These are phyloP conservation scores for Lentinula lateritia DNA, from an alignment of 768 basidiomycete species.

Conservation along the genomic window DNA sequence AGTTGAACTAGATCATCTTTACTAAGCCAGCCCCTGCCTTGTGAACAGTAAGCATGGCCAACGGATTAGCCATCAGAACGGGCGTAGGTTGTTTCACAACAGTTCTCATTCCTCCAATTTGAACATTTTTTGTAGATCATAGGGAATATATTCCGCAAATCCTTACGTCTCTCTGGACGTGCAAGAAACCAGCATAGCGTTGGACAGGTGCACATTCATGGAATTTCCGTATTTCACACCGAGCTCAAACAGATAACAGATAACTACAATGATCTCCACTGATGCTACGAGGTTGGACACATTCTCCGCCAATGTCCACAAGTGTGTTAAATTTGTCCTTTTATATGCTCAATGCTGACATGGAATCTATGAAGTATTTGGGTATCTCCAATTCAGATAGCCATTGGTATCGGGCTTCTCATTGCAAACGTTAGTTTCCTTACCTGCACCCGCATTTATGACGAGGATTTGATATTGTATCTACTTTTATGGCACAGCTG, in stretches of 20 bases:
- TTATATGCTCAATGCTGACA: not conserved
- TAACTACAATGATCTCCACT: slow-evolving; percentile 66
- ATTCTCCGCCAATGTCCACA: slow-evolving; percentile 26
- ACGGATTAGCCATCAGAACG: slow-evolving; percentile 30
- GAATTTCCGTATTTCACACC: not conserved
- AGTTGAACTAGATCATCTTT: not conserved
- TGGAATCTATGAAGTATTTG: slow-evolving; percentile 32
- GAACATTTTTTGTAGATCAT: slow-evolving; percentile 24
- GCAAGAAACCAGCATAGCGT: slow-evolving; percentile 53
- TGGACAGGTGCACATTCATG: slow-evolving; percentile 26
- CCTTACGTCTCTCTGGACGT: slow-evolving; percentile 58
- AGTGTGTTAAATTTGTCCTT: not conserved
- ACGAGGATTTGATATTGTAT: not conserved
- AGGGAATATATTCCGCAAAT: slow-evolving; percentile 57
- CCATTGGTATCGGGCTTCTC: slow-evolving; percentile 56
- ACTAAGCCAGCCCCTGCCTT: not conserved
- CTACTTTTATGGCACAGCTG: slow-evolving; percentile 28
- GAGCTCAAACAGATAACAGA: slow-evolving; percentile 20
- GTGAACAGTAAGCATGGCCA: slow-evolving; percentile 26
- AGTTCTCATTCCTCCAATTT: not conserved
- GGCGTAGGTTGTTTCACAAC: slow-evolving; percentile 19
- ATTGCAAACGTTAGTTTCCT: slow-evolving; percentile 42
- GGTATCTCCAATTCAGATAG: slow-evolving; percentile 56
- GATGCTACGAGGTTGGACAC: slow-evolving; percentile 54
- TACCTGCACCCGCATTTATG: not conserved